Evolutionary conservation across 2,329 filamentous ascomycete species (phyloP), one percentile per base, ranked within the genome.

Genomic region (Periconia sp.): DNA sequence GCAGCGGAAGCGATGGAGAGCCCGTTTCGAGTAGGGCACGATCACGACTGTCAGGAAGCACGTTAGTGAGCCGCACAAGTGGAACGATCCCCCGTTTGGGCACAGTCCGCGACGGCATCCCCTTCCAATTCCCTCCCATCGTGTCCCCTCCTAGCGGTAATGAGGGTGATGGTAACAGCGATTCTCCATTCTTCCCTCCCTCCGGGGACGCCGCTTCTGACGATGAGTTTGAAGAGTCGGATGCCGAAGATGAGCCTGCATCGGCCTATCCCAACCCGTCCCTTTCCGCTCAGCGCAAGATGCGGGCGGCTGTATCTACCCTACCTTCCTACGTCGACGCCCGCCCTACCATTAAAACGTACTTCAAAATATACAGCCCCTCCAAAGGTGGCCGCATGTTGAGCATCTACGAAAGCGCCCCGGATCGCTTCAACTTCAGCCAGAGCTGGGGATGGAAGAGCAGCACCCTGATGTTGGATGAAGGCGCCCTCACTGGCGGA

Each of bases 391-490:
- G 82, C 2, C 70, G 82, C 14, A 79, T 84, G 75, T 65, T 85
- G 35, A 81, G 77, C 48, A 81, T 85, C n/a, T 85, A 85, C 59
- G 82, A 84, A 58, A 79, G 76, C 44, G 81, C 81, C 5, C 82
- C 82, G 1, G 82, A 84, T 60, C 76, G 76, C 51, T 85, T 85
- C 66, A 84, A 84, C 61, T 84, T 84, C 64, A 81, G 78, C 45
- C 82, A 85, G 69, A 82, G 79, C 57, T 85, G 82, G 82, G 82
- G 82, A 1, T 85, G 82, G 82, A 84, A 83, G 75, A 83, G 81
- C 57, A 81, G 77, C 61, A 83, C 80, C n/a, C 68, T 85, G 57
- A 82, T 83, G 73, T 65, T 83, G 27, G 81, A 83, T 60, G 79
- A 83, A 52, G 61, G 63, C 13, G 57, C 52, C 1, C 56, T 67